Base-by-base conservation (phyloP, 768 basidiomycete species). In the Boletellus emodensis region DNA sequence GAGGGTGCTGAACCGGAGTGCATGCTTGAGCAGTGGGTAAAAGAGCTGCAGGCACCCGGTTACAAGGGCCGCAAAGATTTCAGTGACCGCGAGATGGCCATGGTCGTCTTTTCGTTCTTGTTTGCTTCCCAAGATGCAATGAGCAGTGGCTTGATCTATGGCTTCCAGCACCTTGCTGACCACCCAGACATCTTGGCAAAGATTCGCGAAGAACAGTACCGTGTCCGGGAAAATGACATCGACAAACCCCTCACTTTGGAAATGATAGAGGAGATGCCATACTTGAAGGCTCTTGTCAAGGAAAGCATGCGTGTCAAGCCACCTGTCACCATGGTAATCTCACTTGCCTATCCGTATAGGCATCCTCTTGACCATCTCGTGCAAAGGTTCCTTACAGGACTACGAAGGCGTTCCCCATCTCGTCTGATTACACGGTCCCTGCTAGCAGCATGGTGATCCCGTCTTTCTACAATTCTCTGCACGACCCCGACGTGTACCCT, bases 121-220 rank as follows among this genome's bases (percentile, higher is more conserved):
- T 97, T 97, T 62, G 96, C 92, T 2, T 88, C 85, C 22, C 92
- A 96, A 74, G 96, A 99, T 66, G 96, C 96, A 42, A 98, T 99
- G 96, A 91, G 90, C 66, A 93, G 90, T 53, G 94, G 94, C 44
- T 74, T 97, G 61, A 93, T 96, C 62, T 97, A 91, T 68, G 87
- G 84, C 35, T 96, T 98, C 83, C 96, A 99, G 71, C 91, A 94
- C 69, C 78, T 96, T 34, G 90, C 90, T 39, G 96, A 98, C 69
- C 78, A 90, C 65, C 95, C 95, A 1, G 87, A 93, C 22, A 73
- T 96, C 47, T 71, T 95, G 58, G 82, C 81, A 34, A 97, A 95
- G 72, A 81, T 98, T 55, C 82, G 88, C 46, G 90, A 86, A 59
- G 96, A 99, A 72, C 94, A 97, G 69, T 83, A 87, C 38, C 78